Evolutionary conservation across 2,329 filamentous ascomycete genomes (phyloP).

Genomic region (Colletotrichum tanaceti): DNA sequence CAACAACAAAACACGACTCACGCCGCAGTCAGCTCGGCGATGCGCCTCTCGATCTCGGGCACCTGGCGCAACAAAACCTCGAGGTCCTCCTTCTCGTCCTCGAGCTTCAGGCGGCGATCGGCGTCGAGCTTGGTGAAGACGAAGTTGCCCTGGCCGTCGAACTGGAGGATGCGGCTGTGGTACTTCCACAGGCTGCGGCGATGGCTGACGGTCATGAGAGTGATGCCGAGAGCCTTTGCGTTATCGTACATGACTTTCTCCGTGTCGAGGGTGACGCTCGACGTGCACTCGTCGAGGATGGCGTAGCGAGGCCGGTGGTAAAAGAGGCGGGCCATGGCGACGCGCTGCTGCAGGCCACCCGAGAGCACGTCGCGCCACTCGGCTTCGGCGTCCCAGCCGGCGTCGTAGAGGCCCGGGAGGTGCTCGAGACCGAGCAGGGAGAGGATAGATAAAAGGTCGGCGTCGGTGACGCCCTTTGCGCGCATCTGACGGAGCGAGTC

Average conservation of each 20-base stretch:
- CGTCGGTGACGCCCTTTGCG: slow-evolving; percentile 83
- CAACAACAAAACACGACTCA: too few species aligned
- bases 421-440: slow-evolving; percentile 83
- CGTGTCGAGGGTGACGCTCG: slow-evolving; percentile 92
- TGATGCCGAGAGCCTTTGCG: slow-evolving; percentile 90
- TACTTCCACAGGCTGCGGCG: slow-evolving; percentile 95
- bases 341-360: slow-evolving; percentile 91
- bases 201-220: slow-evolving; percentile 96
- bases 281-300: slow-evolving; percentile 97
- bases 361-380: slow-evolving; percentile 97
- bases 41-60: slow-evolving; percentile 86
- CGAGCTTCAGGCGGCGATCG: slow-evolving; percentile 83
- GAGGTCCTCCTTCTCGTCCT: slow-evolving; percentile 96
- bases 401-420: slow-evolving; percentile 79
- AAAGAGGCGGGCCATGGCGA: slow-evolving; percentile 95
- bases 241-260: slow-evolving; percentile 98
- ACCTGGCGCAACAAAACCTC: slow-evolving; percentile 87
- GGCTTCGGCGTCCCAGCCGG: slow-evolving; percentile 91
- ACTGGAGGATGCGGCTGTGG: slow-evolving; percentile 93
- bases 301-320: slow-evolving; percentile 94
- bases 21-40: slow-evolving; percentile 77
- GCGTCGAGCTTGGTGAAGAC: slow-evolving; percentile 92
- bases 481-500: slow-evolving; percentile 90
- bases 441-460: slow-evolving; percentile 81
- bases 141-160: slow-evolving; percentile 92